phyloP scores from a whole-genome alignment of 2,329 filamentous ascomycete species.

The Atkinsonella hypoxylon region DNA sequence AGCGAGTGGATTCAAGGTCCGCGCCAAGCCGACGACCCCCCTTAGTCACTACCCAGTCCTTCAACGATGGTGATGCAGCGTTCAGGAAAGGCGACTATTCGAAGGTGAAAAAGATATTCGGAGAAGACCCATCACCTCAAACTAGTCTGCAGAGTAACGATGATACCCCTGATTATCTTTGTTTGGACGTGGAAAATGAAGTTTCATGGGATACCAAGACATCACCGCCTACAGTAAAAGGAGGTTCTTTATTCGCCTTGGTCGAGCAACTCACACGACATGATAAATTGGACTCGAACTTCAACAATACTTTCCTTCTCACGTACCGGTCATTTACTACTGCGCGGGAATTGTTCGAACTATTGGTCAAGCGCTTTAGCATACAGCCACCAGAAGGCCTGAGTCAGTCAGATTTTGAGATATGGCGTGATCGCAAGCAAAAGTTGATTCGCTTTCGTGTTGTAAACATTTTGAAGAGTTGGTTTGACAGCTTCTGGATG shows the following conservation, averaged over 20 bases:
- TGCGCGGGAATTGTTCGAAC: constrained; percentile 81
- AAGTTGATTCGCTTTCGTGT: constrained; percentile 92
- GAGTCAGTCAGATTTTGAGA: constrained; percentile 61
- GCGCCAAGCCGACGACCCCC: constrained; percentile 33
- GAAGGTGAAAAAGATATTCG: constrained; percentile 55
- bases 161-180: constrained; percentile 73
- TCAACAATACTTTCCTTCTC: constrained; percentile 95
- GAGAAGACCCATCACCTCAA: constrained; percentile 47
- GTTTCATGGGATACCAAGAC: constrained; percentile 80
- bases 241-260: constrained; percentile 76
- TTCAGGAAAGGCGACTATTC: constrained; percentile 47
- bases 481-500: constrained; percentile 99
- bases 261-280: constrained; percentile 94
- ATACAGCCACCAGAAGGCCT: constrained; percentile 84
- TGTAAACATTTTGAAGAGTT: constrained; percentile 94
- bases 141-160: constrained; percentile 42
- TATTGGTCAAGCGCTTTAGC: constrained; percentile 82
- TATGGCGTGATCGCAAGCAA: constrained; percentile 89
- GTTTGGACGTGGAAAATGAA: constrained; percentile 77
- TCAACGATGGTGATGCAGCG: constrained; percentile 45
- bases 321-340: constrained; percentile 94
- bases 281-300: constrained; percentile 86
- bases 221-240: constrained; percentile 66
- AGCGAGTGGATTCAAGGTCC: constrained; percentile 42
- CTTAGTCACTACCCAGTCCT: constrained; percentile 48